Percentiles rank a stretch among this genome's conserved stretches.
Evolutionary conservation across 2,329 filamentous ascomycete genomes (phyloP).

Genomic region (Fusarium duplospermum): DNA sequence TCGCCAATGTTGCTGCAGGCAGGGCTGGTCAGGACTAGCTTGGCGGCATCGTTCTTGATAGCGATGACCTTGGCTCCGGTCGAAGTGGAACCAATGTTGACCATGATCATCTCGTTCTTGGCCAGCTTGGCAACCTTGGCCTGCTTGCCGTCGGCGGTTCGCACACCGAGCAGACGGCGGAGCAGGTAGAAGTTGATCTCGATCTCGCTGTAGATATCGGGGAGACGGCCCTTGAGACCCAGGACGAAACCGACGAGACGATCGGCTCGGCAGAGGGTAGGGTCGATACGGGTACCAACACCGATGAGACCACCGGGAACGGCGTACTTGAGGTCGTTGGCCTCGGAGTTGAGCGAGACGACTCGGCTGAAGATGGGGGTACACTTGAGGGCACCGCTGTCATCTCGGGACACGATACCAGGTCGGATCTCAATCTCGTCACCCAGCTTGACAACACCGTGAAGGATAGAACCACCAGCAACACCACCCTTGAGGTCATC

Average conservation of each 20-base stretch:
- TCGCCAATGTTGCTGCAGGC: conserved; percentile 98
- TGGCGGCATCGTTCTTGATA: conserved; percentile 97
- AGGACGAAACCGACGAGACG: conserved; percentile 98
- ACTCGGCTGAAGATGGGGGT: conserved; percentile 97
- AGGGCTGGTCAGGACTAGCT: conserved; percentile 90
- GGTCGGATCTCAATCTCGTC: conserved; percentile 99
- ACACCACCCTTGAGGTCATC: conserved; percentile 99
- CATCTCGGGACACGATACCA: conserved; percentile 97
- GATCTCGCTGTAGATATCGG: conserved; percentile 97
- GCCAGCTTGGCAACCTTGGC: conserved; percentile 98
- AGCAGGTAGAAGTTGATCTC: conserved; percentile 99
- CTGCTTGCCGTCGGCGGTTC: conserved; percentile 98
- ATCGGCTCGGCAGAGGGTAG: conserved; percentile 97
- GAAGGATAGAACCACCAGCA: conserved; percentile 95
- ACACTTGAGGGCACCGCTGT: conserved; percentile 93
- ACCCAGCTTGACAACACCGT: conserved; percentile 94
- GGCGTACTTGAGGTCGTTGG: conserved; percentile 98
- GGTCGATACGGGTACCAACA: conserved; percentile 97
- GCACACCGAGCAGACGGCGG: conserved; percentile 92
- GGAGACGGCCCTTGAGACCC: conserved; percentile 91
- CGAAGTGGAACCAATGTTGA: conserved; percentile 98
- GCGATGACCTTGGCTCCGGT: conserved; percentile 97
- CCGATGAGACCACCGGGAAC: conserved; percentile 97
- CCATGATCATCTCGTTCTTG: conserved; percentile 99
- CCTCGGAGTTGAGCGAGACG: conserved; percentile 94